Evolutionary conservation across 441 rosid genomes (phyloP).

Genomic region (Erodium moschatum): DNA sequence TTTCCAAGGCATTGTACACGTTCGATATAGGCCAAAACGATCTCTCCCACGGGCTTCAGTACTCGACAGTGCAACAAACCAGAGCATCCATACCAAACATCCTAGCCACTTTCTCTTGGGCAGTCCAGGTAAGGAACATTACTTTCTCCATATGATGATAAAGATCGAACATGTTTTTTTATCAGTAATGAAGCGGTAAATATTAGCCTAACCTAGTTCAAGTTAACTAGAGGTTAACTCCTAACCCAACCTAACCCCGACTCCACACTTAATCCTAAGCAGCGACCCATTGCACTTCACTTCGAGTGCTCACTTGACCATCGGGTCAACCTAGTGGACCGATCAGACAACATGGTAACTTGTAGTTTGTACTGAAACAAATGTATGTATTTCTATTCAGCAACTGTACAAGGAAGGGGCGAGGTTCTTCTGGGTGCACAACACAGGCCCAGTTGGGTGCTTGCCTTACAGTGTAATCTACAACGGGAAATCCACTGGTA

Average conservation of each 20-base stretch:
- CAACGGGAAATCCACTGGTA: slow-evolving; percentile 20
- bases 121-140: slow-evolving; percentile 40
- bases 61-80: slow-evolving; percentile 39
- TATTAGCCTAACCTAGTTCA: too few species aligned
- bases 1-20: slow-evolving; percentile 56
- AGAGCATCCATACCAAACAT: slow-evolving; percentile 50
- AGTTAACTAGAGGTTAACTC: too few species aligned
- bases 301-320: too few species aligned
- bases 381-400: slow-evolving; percentile 23
- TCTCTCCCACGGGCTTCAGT: slow-evolving; percentile 44
- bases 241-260: too few species aligned
- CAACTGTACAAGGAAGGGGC: slow-evolving; percentile 53
- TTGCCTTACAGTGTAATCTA: slow-evolving; percentile 35
- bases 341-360: not conserved
- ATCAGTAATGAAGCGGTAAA: too few species aligned
- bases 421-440: slow-evolving; percentile 57
- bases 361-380: not conserved
- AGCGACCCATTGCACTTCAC: too few species aligned
- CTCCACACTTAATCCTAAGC: too few species aligned
- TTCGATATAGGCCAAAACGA: slow-evolving; percentile 84
- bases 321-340: too few species aligned
- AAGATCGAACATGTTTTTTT: too few species aligned
- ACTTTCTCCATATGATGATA: too few species aligned
- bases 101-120: slow-evolving; percentile 38
- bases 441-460: slow-evolving; percentile 63